Base-by-base conservation (phyloP, 768 basidiomycete species). In the Tulasnella sp. region DNA sequence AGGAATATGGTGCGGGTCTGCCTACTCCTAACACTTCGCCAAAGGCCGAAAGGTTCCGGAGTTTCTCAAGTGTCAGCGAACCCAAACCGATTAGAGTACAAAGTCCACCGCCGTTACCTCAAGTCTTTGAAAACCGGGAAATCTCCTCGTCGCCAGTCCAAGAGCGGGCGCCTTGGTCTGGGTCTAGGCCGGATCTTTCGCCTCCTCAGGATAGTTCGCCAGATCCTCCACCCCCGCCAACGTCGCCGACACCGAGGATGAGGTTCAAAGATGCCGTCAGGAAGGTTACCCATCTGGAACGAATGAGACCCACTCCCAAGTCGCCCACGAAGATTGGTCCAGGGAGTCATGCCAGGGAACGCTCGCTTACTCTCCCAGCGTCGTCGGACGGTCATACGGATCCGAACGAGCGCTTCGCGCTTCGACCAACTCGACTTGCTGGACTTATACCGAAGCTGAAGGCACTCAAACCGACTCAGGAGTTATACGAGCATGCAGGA, bases 401-500 rank as follows among this genome's bases (percentile, higher is more conserved):
- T 34, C 58, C 58, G 58, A 31, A 38, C 52, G 73, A 74, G 39
- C 73, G 73, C 2, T 58, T 74, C 49, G 73, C 73, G 0, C 37
- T 86, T 22, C 81, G 86, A 52, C 84, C 85, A 25, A 89, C 90
- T 22, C 86, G 90, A n/a, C 83, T 91, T 5, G 84, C 87, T 31
- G 82, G 82, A 8, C 82, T 92, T 67, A 83, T 86, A n/a, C 88
- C 89, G 19, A 89, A 86, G 78, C 82, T 93, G 74, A 85, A 84
- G 76, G 84, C 83, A 64, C 80, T 92, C 78, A 85, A 86, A 74
- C 81, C 86, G 11, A 89, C 88, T 0, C 87, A 91, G 89, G 78
- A 81, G 91, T 29, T 86, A 86, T 12, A 88, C 89, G 77, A 67
- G 64, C 92, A 93, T 81, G 83, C 85, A 72, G 91, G 89, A 8